A percentile compares a stretch with the other conserved stretches of the same genome.
Evolutionary conservation across 208 protist genomes (phyloP).

Genomic region (Leptomonas pyrrhocoris): DNA sequence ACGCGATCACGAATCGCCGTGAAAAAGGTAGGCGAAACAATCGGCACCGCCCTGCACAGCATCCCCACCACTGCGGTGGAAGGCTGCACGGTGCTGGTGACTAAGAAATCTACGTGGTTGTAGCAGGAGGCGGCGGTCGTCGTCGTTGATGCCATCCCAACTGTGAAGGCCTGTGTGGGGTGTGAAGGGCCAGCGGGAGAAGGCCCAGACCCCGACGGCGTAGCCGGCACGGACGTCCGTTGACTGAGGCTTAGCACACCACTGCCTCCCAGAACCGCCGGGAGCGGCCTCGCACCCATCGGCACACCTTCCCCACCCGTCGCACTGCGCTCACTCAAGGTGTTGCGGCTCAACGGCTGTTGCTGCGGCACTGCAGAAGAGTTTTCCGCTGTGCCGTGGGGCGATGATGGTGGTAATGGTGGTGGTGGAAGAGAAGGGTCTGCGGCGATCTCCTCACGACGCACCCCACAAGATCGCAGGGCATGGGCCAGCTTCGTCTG

Average conservation of each 20-base stretch:
- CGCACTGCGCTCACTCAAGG: constrained; percentile 10
- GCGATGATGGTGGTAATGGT: neutral
- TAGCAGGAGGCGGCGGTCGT: constrained; percentile 12
- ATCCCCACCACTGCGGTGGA: constrained; percentile 60
- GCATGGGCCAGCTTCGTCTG: constrained; percentile 47
- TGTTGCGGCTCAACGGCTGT: constrained; percentile 6
- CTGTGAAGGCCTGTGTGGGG: neutral
- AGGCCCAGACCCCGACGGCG: constrained; percentile 23
- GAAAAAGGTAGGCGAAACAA: constrained; percentile 75
- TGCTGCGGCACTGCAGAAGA: neutral
- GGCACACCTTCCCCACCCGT: neutral
- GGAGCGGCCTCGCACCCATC: neutral
- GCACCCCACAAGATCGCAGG: constrained; percentile 59
- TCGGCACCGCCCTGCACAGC: constrained; percentile 56
- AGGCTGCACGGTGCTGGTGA: constrained; percentile 46
- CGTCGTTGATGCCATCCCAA: too few relatives aligned
- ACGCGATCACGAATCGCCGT: constrained; percentile 37
- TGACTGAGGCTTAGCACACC: constrained; percentile 10
- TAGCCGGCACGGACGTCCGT: constrained; percentile 27
- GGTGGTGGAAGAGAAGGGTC: neutral
- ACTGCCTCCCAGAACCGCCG: constrained; percentile 14
- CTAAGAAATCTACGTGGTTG: constrained; percentile 26
- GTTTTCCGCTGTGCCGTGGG: neutral
- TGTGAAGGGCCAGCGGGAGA: neutral
- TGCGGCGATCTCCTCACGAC: constrained; percentile 13